Evolutionary conservation across 768 basidiomycete species (phyloP), one percentile per base, ranked within the genome.

Genomic region (Tricholoma terreum): DNA sequence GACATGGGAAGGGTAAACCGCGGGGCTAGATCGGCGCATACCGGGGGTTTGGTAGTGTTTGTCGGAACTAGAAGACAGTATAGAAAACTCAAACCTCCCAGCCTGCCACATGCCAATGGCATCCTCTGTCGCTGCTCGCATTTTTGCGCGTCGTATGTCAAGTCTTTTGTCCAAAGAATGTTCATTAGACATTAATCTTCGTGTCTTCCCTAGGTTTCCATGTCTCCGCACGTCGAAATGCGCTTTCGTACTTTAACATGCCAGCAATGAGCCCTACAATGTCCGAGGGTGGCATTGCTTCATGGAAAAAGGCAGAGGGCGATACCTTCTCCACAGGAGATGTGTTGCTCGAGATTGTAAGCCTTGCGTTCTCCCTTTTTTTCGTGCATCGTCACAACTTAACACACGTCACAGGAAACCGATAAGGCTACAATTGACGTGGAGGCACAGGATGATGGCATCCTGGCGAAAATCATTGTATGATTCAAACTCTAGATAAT

Each of bases 341-440:
- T 67, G 94, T 99, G 61, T 76, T 99, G 58, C 86, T 98, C 48
- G 96, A 98, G 75, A 95, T 99, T 66, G 94, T 95, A 62, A 67
- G 86, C 76, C 36, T 54, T 36, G 38, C 49, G 46, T 48, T 34
- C 40, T n/a, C 43, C 21, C 11, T 19, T 33, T 50, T 45, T 15
- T 27, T 24, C n/a, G 51, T 59, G 50, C 49, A 59, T 64, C 55
- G 27, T 59, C 62, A 38, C 57, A 56, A 46, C 57, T 56, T 54
- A 59, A 42, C 58, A 42, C 58, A 48, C 40, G 15, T 31, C 33
- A 12, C 60, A 96, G 94, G 97, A 99, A 88, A 99, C 97, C 54
- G 97, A 99, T 87, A 99, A 99, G 83, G 96, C 97, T 19, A 95
- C 94, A 49, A 98, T 99, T 74, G 97, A 99, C 76, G 96, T 99